Percentiles rank a stretch among this genome's conserved stretches.
phyloP scores from a whole-genome alignment of 257 asterid genomes.

The Anisodus acutangulus region DNA sequence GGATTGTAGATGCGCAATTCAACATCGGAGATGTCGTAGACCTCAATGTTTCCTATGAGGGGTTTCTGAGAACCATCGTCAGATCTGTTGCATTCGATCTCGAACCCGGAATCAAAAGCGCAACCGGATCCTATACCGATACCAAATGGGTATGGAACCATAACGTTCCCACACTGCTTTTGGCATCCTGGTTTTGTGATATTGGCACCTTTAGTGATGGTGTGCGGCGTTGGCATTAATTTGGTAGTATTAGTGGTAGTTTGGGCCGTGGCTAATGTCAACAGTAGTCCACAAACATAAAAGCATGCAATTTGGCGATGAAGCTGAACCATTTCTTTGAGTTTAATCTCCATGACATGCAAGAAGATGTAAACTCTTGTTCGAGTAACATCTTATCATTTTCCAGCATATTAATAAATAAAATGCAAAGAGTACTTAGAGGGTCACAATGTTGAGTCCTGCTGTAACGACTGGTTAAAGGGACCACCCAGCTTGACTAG shows the following conservation, averaged over 20 bases:
- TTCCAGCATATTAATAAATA: neutral
- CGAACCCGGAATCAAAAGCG: constrained; percentile 36
- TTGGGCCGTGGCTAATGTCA: neutral
- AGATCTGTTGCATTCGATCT: constrained; percentile 47
- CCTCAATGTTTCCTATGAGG: constrained; percentile 23
- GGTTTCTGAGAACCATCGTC: neutral
- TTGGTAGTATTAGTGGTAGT: neutral
- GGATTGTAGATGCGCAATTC: constrained; percentile 50
- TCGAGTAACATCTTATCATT: neutral
- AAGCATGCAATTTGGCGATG: neutral
- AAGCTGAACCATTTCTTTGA: neutral
- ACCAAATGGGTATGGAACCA: constrained; percentile 58
- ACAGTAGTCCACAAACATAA: neutral
- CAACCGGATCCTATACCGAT: constrained; percentile 46
- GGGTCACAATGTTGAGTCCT: no score
- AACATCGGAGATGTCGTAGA: constrained; percentile 56
- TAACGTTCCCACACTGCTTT: constrained; percentile 49
- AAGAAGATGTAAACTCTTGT: neutral
- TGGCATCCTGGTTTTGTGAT: constrained; percentile 47
- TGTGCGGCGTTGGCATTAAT: neutral
- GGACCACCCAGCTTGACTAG: no score
- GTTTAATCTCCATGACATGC: no score
- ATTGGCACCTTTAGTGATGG: constrained; percentile 24
- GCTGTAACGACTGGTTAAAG: no score
- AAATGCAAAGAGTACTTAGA: neutral